Percentiles rank a stretch among this genome's conserved stretches.
Conservation (phyloP, 106 monocot genomes). For the Posidonia australis region DNA sequence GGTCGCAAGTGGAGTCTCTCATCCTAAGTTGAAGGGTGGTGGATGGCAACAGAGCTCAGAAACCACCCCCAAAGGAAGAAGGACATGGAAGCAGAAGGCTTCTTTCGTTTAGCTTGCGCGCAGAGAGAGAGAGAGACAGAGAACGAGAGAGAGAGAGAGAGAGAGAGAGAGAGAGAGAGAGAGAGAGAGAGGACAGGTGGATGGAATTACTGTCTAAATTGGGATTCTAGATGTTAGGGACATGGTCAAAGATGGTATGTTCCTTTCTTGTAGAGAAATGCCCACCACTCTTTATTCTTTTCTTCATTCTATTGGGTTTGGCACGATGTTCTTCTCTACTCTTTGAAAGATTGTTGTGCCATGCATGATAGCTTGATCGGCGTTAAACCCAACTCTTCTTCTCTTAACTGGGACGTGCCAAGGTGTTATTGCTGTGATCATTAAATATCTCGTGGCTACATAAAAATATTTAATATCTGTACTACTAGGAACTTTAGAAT, state of each 20-base stretch:
- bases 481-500: no score
- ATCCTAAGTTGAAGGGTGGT: neutral
- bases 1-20: conserved; percentile 6
- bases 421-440: no score
- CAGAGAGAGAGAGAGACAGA: neutral
- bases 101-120: neutral
- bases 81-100: neutral
- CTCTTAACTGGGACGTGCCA: no score
- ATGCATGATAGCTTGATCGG: no score
- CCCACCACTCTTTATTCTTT: neutral
- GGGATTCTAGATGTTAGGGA: neutral
- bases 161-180: neutral
- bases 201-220: neutral
- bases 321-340: no score
- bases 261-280: neutral
- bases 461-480: no score
- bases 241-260: neutral
- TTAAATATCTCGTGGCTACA: no score
- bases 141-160: neutral
- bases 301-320: neutral
- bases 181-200: neutral
- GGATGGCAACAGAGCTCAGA: neutral
- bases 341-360: no score
- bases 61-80: neutral
- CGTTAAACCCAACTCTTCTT: no score